Base-by-base conservation (phyloP, 805 yeast species). In the Brettanomyces naardenensis region DNA sequence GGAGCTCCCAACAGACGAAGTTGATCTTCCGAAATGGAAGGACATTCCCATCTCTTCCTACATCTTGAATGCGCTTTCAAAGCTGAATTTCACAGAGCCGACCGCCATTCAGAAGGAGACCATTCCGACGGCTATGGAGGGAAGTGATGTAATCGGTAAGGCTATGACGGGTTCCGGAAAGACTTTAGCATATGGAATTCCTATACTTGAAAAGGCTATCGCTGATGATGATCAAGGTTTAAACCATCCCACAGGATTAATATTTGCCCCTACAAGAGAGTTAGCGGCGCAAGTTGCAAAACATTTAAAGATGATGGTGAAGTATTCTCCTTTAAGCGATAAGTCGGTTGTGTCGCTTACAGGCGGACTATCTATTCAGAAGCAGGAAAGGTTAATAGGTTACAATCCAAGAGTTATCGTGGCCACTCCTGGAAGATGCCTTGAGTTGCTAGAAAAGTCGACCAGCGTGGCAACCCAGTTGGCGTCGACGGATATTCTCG, bases 131-230 rank as follows among this genome's bases (percentile, higher is more conserved):
- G 86, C 90, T 2, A 41, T 86, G 11, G 65, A 68, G 21, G 94
- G 89, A 5, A 69, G 68, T 26, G 97, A 92, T 60, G 74, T 92
- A 4, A 78, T 92, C 46, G 98, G 98, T 39, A 92, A 90, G 54
- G 98, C 98, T 13, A 81, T 92, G 9, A 92, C 98, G 1, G 98
- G 98, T 57, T 85, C 95, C 1, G 98, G 98, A 69, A 92, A 92
- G 56, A 92, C 98, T 0, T 65, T 89, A 41, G 99, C 98, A 0
- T 92, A 86, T 58, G 96, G 96, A 33, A 75, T 92, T 20, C 97
- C 98, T 7, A 80, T 94, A 21, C 58, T 92, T 43, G 95, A 90
- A 53, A 73, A 69, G 42, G 71, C 74, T 41, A 48, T 77, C 15
- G 40, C 48, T 13, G 56, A 58, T 7, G 15, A 18, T 15, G 31